Evolutionary conservation across 148 eudicot genomes (phyloP), one percentile per base, ranked within the genome.

Genomic region (Dysphania ambrosioides): DNA sequence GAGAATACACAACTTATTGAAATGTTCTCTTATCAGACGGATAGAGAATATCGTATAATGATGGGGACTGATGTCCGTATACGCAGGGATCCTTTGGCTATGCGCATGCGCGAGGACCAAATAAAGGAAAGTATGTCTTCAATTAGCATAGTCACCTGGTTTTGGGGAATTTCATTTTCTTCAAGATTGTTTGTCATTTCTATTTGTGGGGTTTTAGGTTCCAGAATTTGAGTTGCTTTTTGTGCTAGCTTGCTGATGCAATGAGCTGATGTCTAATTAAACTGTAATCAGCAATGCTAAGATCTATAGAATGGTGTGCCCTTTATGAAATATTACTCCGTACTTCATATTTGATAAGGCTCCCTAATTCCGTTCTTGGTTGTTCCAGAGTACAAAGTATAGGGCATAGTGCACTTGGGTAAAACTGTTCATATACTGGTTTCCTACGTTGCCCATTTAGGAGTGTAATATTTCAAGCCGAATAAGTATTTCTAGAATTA

Each of bases 31-130:
- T 81, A 83, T 80, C 99, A 96, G 83, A 96, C 97, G 42, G 99
- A 89, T 79, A 82, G 93, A 67, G 99, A 96, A 82, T 96, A 90
- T 79, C 97, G 97, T 76, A 86, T 89, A 51, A 96, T 96, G 99
- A 92, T 90, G 92, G 99, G 99, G 61, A 90, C 92, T 66, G 99
- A 96, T 82, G 47, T 75, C 27, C 97, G 99, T 35, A 85, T 96
- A 58, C 82, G 59, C 0, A 87, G 99, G 59, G 99, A 96, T 87
- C 99, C 99, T 75, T 83, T 96, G 72, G 99, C 99, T 65, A 96
- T 96, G 99, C 88, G 88, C 77, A 83, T 96, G 97, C 88, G 89
- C 0, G 99, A 96, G 86, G 99, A 96, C 72, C 99, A 90, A 81
- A 96, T 96, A 72, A 96, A 96, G 81, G 81, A 96, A 86, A 92